These are phyloP conservation scores for Bocquillonia castaneifolia DNA, from an alignment of 441 rosid genomes.

Conservation along the genomic window DNA sequence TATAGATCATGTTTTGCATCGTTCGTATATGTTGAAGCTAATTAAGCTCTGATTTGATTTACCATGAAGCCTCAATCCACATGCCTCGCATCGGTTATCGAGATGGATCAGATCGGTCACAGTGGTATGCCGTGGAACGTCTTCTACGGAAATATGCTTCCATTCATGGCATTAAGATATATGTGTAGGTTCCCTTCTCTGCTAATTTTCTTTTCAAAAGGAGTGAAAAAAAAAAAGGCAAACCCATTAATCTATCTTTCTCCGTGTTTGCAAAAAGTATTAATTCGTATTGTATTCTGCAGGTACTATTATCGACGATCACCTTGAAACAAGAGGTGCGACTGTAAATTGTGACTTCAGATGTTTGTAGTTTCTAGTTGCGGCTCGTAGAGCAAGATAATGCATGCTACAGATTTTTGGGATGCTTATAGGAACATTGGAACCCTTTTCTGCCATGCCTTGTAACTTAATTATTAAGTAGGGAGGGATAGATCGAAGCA, in stretches of 20 bases:
- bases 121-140: conserved; percentile 84
- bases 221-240: not conserved
- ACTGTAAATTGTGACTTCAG: not conserved
- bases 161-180: conserved; percentile 53
- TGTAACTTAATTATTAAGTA: not conserved
- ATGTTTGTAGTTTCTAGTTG: not conserved
- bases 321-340: conserved; percentile 22
- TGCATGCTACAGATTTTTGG: not conserved
- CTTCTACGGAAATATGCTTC: conserved; percentile 80
- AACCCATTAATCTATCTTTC: not conserved
- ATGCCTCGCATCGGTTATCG: conserved; percentile 84
- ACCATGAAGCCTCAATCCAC: conserved; percentile 63
- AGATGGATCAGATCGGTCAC: conserved; percentile 70
- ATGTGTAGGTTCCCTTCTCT: conserved; percentile 47
- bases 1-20: not conserved
- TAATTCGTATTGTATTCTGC: conserved; percentile 14
- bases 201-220: not conserved
- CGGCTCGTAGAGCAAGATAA: not conserved
- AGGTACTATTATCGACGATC: conserved; percentile 60
- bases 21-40: conserved; percentile 7
- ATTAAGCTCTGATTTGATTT: not conserved
- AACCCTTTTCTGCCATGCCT: not conserved
- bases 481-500: not conserved
- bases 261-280: not conserved
- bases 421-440: not conserved